Evolutionary conservation across 2,329 filamentous ascomycete species (phyloP).

Genomic region (Orbilia javanica): DNA sequence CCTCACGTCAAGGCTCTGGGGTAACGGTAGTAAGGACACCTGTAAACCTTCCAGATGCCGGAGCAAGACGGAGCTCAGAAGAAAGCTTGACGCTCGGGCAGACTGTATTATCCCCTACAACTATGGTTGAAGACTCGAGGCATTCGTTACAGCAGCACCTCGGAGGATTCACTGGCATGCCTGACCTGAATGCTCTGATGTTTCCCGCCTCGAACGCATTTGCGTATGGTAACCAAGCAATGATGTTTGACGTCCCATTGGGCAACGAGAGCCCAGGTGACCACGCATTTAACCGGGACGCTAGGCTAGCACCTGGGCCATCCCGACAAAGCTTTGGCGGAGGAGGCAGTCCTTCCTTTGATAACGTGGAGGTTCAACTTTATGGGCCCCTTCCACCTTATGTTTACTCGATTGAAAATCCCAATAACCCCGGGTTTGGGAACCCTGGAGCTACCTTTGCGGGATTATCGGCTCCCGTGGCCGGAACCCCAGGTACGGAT

Average conservation of each 20-base stretch:
- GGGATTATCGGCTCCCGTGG: conserved; percentile 13
- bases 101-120: conserved; percentile 60
- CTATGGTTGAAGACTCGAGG: conserved; percentile 30
- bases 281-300: conserved; percentile 64
- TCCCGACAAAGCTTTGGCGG: conserved; percentile 62
- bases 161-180: conserved; percentile 67
- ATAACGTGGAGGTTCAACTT: conserved; percentile 79
- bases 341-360: conserved; percentile 70
- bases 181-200: conserved; percentile 82
- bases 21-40: conserved; percentile 34
- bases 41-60: conserved; percentile 60
- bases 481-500: conserved; percentile 16
- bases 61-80: conserved; percentile 61
- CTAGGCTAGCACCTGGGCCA: conserved; percentile 60
- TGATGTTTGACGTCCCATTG: conserved; percentile 68
- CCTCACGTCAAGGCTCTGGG: conserved; percentile 59
- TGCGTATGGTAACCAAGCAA: conserved; percentile 78
- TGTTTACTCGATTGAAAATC: conserved; percentile 70
- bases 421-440: conserved; percentile 31
- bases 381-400: conserved; percentile 79
- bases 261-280: conserved; percentile 18
- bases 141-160: conserved; percentile 64
- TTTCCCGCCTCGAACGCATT: conserved; percentile 83
- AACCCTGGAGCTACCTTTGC: conserved; percentile 41
- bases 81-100: conserved; percentile 54